phyloP scores from a whole-genome alignment of 305 asterid species.

The Fraxinus latifolia region DNA sequence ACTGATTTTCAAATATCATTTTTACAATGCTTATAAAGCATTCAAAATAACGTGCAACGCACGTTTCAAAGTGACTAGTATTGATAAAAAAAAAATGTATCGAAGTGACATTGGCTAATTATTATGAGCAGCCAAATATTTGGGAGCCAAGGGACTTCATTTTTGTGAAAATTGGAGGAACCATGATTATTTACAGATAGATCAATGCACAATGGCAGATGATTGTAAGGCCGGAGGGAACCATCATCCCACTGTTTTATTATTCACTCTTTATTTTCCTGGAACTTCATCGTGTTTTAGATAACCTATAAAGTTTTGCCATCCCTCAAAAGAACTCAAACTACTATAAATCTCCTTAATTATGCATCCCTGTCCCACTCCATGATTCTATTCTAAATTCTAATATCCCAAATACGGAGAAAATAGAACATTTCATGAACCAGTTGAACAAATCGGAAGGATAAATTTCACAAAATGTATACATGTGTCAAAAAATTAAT shows the following conservation, averaged over 20 bases:
- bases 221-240: not conserved
- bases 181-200: not conserved
- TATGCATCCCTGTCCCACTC: not conserved
- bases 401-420: not conserved
- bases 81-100: not conserved
- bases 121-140: not conserved
- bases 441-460: not conserved
- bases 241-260: not conserved
- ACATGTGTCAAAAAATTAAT: not conserved
- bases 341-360: not conserved
- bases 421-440: not conserved
- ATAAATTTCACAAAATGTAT: not conserved
- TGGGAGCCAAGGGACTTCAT: not conserved
- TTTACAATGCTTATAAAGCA: no score
- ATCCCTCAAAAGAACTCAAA: not conserved
- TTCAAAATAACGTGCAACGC: no score
- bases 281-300: not conserved
- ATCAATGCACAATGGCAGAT: not conserved
- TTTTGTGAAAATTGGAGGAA: not conserved
- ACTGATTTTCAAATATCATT: no score
- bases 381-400: not conserved
- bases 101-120: not conserved
- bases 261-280: not conserved
- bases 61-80: no score
- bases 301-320: not conserved